Conservation (phyloP, 805 yeast genomes). For the Naumovozyma baii region DNA sequence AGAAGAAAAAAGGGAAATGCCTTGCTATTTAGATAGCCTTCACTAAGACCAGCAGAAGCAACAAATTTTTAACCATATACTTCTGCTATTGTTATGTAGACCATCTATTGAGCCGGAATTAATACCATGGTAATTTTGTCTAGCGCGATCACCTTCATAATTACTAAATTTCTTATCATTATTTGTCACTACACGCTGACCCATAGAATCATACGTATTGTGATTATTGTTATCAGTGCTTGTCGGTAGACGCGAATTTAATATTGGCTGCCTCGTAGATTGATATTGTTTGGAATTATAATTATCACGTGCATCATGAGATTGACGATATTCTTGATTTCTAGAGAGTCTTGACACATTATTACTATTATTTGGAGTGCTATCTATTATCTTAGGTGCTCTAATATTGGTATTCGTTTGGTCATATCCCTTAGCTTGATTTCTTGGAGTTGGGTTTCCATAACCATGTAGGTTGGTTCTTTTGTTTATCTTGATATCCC, state of each 20-base stretch:
- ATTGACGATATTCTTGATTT: not conserved
- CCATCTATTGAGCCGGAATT: not conserved
- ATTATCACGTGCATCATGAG: not conserved
- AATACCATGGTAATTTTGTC: conserved; percentile 5
- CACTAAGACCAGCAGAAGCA: no score
- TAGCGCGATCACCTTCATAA: conserved; percentile 5
- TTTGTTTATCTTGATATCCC: conserved; percentile 68
- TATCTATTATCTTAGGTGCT: not conserved
- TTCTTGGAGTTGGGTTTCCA: conserved; percentile 55
- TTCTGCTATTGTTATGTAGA: conserved; percentile 1
- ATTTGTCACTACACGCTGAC: conserved; percentile 8
- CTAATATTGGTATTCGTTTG: not conserved
- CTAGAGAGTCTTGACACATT: not conserved
- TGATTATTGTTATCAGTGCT: conserved; percentile 2
- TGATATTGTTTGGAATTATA: not conserved
- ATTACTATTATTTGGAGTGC: not conserved
- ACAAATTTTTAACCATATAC: conserved; percentile 15
- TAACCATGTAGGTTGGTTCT: conserved; percentile 77
- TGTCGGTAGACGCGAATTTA: not conserved
- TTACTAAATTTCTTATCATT: conserved; percentile 2
- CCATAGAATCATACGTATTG: conserved; percentile 24
- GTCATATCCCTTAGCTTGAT: not conserved
- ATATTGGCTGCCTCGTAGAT: not conserved
- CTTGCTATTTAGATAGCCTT: no score
- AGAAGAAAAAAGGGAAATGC: no score